Percentiles rank a stretch among this genome's conserved stretches.
These are phyloP conservation scores for Cercospora brassicicola DNA, from an alignment of 2,329 filamentous ascomycete species.

Conservation along the genomic window DNA sequence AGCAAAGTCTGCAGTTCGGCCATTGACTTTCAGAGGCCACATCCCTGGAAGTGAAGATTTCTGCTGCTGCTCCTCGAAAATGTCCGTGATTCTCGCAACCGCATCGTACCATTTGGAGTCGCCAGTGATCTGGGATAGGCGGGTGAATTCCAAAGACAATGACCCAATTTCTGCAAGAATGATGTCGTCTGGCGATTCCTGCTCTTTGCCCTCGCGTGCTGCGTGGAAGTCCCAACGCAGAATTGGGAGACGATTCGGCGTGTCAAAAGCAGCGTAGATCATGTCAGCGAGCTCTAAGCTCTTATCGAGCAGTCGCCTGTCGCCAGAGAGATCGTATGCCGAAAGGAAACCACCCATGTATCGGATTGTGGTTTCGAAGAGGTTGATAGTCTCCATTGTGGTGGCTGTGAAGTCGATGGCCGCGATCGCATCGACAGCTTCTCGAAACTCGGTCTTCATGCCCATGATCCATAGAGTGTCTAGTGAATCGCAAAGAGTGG, in stretches of 20 bases:
- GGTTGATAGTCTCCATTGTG: conserved; percentile 55
- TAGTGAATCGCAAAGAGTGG: conserved; percentile 77
- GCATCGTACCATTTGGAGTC: conserved; percentile 64
- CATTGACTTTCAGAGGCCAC: conserved; percentile 60
- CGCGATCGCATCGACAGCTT: conserved; percentile 60
- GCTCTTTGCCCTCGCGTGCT: conserved; percentile 31
- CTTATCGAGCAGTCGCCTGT: conserved; percentile 58
- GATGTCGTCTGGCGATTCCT: conserved; percentile 38
- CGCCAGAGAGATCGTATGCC: conserved; percentile 66
- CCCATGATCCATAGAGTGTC: conserved; percentile 74
- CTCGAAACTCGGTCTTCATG: conserved; percentile 63
- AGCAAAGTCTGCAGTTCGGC: conserved; percentile 38
- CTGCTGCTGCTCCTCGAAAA: conserved; percentile 56
- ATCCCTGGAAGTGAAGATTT: conserved; percentile 60
- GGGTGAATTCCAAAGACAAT: conserved; percentile 62
- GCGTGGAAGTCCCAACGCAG: conserved; percentile 58
- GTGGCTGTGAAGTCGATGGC: conserved; percentile 63
- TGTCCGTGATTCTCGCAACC: conserved; percentile 57
- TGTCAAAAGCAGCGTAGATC: conserved; percentile 67
- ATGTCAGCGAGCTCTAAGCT: conserved; percentile 64
- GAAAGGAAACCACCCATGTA: conserved; percentile 69
- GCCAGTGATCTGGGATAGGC: conserved; percentile 63
- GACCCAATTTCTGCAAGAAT: conserved; percentile 58
- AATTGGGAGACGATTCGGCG: conserved; percentile 66
- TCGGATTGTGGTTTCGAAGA: conserved; percentile 71